A percentile compares a stretch with the other conserved stretches of the same genome.
phyloP scores from a whole-genome alignment of 179 eudicot genomes.

The Silene vulgaris region DNA sequence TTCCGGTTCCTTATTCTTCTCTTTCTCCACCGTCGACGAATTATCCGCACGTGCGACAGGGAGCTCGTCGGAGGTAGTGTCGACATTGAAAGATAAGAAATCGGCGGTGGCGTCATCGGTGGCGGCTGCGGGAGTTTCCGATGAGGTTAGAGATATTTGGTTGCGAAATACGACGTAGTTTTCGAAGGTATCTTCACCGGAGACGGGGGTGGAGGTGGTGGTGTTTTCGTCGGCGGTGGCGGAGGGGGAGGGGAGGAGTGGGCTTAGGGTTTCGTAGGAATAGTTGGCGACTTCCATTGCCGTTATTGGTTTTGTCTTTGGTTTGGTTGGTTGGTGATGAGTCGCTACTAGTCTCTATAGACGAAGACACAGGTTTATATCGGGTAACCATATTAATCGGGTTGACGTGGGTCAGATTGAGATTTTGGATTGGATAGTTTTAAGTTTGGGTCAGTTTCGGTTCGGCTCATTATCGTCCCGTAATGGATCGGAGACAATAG shows the following conservation, averaged over 20 bases:
- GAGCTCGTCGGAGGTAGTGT: constrained; percentile 22
- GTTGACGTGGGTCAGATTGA: too few species aligned
- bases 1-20: neutral
- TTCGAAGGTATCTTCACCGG: constrained; percentile 18
- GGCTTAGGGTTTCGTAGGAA: constrained; percentile 34
- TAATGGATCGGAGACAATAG: too few species aligned
- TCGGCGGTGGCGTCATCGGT: constrained; percentile 42
- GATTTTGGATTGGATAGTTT: too few species aligned
- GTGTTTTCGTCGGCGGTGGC: constrained; percentile 15
- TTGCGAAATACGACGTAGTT: constrained; percentile 55
- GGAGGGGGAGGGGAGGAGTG: constrained; percentile 17
- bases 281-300: constrained; percentile 23
- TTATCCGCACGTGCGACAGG: neutral
- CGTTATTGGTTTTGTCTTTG: too few species aligned
- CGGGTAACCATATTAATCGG: too few species aligned
- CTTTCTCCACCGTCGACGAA: constrained; percentile 14
- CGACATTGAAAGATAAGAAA: constrained; percentile 65
- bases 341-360: too few species aligned
- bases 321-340: too few species aligned
- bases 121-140: constrained; percentile 19
- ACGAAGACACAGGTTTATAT: too few species aligned
- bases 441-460: too few species aligned
- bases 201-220: constrained; percentile 11
- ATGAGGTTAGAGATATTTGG: constrained; percentile 41
- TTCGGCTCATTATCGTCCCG: too few species aligned